A percentile compares a stretch with the other conserved stretches of the same genome.
phyloP scores from a whole-genome alignment of 306 rosid genomes.

The Vigna trinervia region DNA sequence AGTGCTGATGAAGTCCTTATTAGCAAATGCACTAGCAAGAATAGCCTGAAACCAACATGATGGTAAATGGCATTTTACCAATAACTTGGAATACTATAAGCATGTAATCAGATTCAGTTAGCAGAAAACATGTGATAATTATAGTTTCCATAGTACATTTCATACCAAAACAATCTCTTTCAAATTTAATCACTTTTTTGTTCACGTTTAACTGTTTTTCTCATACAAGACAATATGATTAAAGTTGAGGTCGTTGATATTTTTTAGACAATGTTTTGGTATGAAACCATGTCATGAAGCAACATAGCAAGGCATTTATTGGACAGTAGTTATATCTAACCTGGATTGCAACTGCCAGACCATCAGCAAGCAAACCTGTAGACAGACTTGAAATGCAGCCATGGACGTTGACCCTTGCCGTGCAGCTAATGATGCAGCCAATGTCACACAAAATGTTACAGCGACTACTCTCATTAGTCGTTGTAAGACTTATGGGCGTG shows the following conservation, averaged over 20 bases:
- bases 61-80: not conserved
- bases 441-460: constrained; percentile 93
- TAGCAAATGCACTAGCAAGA: constrained; percentile 94
- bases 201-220: not conserved
- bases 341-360: constrained; percentile 98
- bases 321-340: constrained; percentile 49
- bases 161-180: not conserved
- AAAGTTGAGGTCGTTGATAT: not conserved
- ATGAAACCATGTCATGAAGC: not conserved
- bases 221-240: not conserved
- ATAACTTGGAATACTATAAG: not conserved
- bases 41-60: constrained; percentile 67
- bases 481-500: constrained; percentile 45
- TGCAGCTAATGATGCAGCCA: constrained; percentile 91
- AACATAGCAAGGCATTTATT: constrained; percentile 7
- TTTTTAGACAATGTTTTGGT: constrained; percentile 21
- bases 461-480: constrained; percentile 87
- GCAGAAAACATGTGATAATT: not conserved
- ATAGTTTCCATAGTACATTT: not conserved
- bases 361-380: constrained; percentile 96
- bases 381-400: constrained; percentile 98
- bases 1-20: constrained; percentile 52
- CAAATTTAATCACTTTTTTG: too few species aligned
- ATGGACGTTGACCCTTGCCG: constrained; percentile 83
- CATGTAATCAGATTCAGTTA: not conserved